Conservation (phyloP, 208 protist genomes). For the Leishmania major region DNA sequence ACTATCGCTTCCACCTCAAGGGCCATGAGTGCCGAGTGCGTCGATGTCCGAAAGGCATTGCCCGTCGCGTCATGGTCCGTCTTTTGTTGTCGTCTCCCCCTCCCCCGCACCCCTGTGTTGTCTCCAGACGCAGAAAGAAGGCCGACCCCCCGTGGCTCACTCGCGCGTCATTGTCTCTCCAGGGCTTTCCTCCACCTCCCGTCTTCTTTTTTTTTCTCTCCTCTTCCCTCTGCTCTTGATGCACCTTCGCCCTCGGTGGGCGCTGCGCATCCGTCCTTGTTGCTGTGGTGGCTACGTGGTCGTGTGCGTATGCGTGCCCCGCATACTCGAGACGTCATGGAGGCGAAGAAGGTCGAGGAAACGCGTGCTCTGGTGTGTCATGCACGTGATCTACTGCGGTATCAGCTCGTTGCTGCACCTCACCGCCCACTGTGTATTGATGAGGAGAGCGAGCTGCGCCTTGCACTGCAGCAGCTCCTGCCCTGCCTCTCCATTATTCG, state of each 20-base stretch:
- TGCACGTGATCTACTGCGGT: constrained; percentile 20
- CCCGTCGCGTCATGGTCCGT: background rate
- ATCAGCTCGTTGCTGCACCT: constrained; percentile 8
- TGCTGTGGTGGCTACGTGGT: background rate
- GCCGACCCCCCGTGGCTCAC: background rate
- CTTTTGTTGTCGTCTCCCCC: background rate
- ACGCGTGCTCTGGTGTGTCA: constrained; percentile 18
- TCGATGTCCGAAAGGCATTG: background rate
- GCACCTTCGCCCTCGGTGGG: background rate
- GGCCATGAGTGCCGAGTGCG: background rate
- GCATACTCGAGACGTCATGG: constrained; percentile 12
- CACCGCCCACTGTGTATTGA: constrained; percentile 3
- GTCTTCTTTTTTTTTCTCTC: background rate
- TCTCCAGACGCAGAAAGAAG: background rate
- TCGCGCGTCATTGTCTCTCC: background rate
- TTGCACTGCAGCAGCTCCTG: constrained; percentile 26
- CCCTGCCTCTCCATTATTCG: constrained; percentile 45
- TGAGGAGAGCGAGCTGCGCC: constrained; percentile 12
- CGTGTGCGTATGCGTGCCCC: background rate
- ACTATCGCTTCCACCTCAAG: background rate
- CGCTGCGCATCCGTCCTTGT: constrained; percentile 2
- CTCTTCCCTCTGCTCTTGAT: constrained; percentile 8
- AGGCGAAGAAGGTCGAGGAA: constrained; percentile 34
- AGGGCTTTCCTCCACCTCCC: background rate
- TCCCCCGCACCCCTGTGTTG: background rate